These are phyloP conservation scores for Paramyrothecium sp. DNA, from an alignment of 2,329 filamentous ascomycete genomes.

Conservation along the genomic window DNA sequence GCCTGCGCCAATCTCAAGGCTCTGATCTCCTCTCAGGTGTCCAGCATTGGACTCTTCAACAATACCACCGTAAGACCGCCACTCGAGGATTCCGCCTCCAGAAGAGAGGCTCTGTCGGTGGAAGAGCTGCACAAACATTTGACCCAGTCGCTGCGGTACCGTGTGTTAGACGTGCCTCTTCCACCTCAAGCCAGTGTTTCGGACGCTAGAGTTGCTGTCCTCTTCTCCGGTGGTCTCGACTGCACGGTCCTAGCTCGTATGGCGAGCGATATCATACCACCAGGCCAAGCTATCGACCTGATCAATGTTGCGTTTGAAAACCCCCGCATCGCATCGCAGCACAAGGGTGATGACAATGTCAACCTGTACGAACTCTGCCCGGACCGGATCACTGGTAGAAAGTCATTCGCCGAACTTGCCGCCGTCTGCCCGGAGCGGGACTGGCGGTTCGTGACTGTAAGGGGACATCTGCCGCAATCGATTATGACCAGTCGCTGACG, in stretches of 20 bases:
- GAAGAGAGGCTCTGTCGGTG: conserved; percentile 46
- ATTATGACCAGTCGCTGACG: neutral
- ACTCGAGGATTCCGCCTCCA: conserved; percentile 8
- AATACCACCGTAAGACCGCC: conserved; percentile 31
- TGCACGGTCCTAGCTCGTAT: conserved; percentile 85
- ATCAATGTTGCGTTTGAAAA: conserved; percentile 98
- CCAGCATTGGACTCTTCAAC: conserved; percentile 54
- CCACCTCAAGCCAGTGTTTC: conserved; percentile 38
- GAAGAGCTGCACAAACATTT: conserved; percentile 53
- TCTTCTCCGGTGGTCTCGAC: conserved; percentile 94
- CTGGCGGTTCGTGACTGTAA: conserved; percentile 80
- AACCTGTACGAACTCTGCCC: conserved; percentile 78
- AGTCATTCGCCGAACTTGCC: conserved; percentile 73
- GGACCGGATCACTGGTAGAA: conserved; percentile 82
- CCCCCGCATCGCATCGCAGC: conserved; percentile 65
- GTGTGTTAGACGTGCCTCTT: conserved; percentile 64
- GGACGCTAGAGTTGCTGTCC: conserved; percentile 65
- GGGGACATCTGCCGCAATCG: conserved; percentile 15
- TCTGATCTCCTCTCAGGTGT: conserved; percentile 48
- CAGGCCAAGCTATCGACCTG: conserved; percentile 72
- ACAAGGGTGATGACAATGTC: conserved; percentile 30
- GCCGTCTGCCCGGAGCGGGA: conserved; percentile 64
- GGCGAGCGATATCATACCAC: conserved; percentile 71
- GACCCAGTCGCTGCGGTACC: conserved; percentile 58
- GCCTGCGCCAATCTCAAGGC: conserved; percentile 21